phyloP scores from a whole-genome alignment of 306 rosid species.

The Cicer pinnatifidum region DNA sequence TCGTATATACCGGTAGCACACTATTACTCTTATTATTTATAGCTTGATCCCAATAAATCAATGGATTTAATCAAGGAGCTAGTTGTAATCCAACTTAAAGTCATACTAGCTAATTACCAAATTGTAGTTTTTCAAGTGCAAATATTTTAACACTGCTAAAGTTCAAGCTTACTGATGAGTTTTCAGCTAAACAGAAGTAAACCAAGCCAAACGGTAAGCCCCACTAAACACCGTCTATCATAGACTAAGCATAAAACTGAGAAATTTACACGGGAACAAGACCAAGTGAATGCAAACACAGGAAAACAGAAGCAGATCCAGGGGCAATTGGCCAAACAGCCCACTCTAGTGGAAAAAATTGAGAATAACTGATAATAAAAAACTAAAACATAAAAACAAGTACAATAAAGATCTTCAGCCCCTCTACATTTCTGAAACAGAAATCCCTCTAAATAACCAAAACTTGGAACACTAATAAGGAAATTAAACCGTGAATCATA shows the following conservation, averaged over 20 bases:
- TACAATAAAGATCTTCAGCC: slow-evolving; percentile 8
- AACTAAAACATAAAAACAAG: slow-evolving; percentile 2
- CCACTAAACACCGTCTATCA: neutral
- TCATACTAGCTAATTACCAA: slow-evolving; percentile 15
- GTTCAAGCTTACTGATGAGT: slow-evolving; percentile 27
- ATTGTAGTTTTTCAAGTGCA: neutral
- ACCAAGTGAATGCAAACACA: neutral
- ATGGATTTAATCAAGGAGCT: slow-evolving; percentile 15
- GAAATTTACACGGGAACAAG: neutral
- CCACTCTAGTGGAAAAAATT: neutral
- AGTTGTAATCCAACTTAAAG: slow-evolving; percentile 21
- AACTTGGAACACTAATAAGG: slow-evolving; percentile 8
- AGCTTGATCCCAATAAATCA: slow-evolving; percentile 31
- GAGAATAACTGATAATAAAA: neutral
- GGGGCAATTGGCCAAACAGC: neutral
- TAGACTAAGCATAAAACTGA: neutral
- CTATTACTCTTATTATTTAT: slow-evolving; percentile 8
- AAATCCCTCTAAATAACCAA: slow-evolving; percentile 12
- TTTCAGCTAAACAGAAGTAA: slow-evolving; percentile 4
- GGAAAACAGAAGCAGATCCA: slow-evolving; percentile 2
- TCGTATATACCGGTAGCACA: neutral
- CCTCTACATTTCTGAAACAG: slow-evolving; percentile 19
- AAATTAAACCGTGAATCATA: slow-evolving; percentile 6
- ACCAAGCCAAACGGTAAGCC: slow-evolving; percentile 7
- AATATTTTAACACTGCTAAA: slow-evolving; percentile 31